A percentile compares a stretch with the other conserved stretches of the same genome.
These are phyloP conservation scores for Amoebophrya sp. DNA, from an alignment of 169 alveolate species.

Conservation along the genomic window DNA sequence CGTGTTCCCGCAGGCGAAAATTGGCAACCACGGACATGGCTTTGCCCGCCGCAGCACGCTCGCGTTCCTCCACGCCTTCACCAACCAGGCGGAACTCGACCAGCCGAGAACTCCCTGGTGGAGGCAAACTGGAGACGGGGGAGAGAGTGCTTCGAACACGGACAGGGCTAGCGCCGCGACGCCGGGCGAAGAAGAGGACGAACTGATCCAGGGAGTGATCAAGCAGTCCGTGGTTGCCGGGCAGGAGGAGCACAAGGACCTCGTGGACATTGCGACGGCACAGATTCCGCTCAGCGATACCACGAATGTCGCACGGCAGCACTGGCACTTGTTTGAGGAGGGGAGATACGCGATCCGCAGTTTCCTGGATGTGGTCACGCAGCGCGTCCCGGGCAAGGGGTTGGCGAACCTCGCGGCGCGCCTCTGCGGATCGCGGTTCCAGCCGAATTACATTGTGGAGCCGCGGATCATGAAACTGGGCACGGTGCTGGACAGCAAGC, in stretches of 20 bases:
- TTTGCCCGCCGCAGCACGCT: too few relatives aligned
- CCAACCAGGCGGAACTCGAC: neutral
- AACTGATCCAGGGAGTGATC: neutral
- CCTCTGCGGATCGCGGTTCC: neutral
- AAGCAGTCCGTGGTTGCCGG: neutral
- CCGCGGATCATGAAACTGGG: neutral
- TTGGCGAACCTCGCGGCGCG: neutral
- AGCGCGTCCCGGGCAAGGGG: neutral
- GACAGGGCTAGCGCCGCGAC: too few relatives aligned
- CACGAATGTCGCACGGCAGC: neutral
- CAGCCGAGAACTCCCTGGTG: neutral
- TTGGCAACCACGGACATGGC: too few relatives aligned
- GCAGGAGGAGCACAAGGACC: neutral
- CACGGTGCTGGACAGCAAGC: neutral
- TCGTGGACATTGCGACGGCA: neutral
- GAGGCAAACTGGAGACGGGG: too few relatives aligned
- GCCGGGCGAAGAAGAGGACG: neutral
- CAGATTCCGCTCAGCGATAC: neutral
- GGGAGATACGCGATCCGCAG: neutral
- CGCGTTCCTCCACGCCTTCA: neutral
- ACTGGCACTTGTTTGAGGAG: neutral
- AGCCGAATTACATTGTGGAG: slow-evolving; percentile 3
- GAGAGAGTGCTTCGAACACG: too few relatives aligned
- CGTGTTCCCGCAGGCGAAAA: neutral
- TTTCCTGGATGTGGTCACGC: slow-evolving; percentile 1